Percentiles rank a stretch among this genome's conserved stretches.
These are phyloP conservation scores for Scedosporium aurantiacum DNA, from an alignment of 2,329 filamentous ascomycete species.

Conservation along the genomic window DNA sequence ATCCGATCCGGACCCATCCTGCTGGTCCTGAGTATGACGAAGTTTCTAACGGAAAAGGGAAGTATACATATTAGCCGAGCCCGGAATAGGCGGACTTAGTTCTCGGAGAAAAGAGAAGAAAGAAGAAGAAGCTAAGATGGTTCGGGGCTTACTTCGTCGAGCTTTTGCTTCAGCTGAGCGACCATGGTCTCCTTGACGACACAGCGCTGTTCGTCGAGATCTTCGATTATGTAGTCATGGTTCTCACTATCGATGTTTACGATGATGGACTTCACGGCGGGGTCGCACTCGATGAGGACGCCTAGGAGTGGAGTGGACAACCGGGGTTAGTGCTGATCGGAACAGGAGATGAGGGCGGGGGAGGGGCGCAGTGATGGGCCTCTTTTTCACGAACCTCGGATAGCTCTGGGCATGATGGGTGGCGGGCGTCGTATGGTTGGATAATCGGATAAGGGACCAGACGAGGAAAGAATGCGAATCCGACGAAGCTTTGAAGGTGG, in stretches of 20 bases:
- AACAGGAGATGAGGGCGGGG: background rate
- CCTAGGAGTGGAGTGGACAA: constrained; percentile 28
- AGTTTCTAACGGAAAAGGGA: constrained; percentile 25
- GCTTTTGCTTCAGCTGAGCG: constrained; percentile 50
- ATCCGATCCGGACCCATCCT: constrained; percentile 42
- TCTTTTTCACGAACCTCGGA: constrained; percentile 33
- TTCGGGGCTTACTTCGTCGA: constrained; percentile 48
- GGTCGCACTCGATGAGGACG: constrained; percentile 69
- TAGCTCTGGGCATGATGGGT: constrained; percentile 42
- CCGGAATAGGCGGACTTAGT: background rate
- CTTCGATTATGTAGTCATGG: constrained; percentile 68
- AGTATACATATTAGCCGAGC: background rate
- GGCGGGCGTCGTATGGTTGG: background rate
- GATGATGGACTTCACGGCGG: constrained; percentile 81
- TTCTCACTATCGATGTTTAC: constrained; percentile 60
- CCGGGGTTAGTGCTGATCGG: constrained; percentile 8
- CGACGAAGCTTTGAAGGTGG: background rate
- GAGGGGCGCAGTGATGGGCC: background rate
- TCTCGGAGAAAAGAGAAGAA: background rate
- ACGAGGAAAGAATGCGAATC: background rate
- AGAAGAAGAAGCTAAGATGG: background rate
- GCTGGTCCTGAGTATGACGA: constrained; percentile 38
- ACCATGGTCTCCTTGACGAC: constrained; percentile 68
- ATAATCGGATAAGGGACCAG: background rate
- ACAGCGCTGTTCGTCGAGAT: constrained; percentile 66